Evolutionary conservation across 768 basidiomycete species (phyloP).

Genomic region (Scleroderma citrinum): DNA sequence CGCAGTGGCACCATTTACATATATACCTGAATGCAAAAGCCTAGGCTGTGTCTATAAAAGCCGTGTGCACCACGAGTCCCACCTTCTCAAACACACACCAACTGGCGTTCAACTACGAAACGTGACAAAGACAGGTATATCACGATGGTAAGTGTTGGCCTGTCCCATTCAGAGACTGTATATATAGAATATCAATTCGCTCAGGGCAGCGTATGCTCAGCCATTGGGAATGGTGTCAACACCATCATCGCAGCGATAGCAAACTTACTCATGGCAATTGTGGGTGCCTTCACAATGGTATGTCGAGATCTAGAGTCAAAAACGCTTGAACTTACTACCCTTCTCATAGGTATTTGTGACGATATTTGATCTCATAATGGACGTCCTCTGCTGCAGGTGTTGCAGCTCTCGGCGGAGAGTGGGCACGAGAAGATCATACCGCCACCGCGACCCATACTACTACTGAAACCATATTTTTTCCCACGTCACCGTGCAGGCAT

Average conservation of each 20-base stretch:
- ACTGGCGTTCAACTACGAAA: not conserved
- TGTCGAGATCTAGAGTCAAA: conserved; percentile 14
- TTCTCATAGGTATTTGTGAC: conserved; percentile 54
- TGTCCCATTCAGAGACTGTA: not conserved
- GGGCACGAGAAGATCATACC: not conserved
- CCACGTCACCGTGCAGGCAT: no score
- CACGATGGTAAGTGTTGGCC: not conserved
- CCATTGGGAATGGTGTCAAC: conserved; percentile 55
- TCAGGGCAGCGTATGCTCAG: conserved; percentile 58
- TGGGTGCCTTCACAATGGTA: conserved; percentile 55
- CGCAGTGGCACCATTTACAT: not conserved
- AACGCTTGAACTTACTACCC: not conserved
- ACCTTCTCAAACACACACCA: not conserved
- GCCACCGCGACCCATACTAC: not conserved
- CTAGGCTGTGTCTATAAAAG: not conserved
- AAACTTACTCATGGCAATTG: conserved; percentile 43
- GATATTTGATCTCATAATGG: conserved; percentile 56
- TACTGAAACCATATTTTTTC: not conserved
- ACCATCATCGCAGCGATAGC: conserved; percentile 59
- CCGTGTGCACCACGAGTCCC: not conserved
- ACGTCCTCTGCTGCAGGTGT: conserved; percentile 39
- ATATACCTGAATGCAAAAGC: not conserved
- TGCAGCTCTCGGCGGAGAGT: conserved; percentile 18
- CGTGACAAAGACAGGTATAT: not conserved
- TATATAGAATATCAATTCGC: not conserved